Percentiles rank a stretch among this genome's conserved stretches.
These are phyloP conservation scores for Pythium scleroteichum DNA, from an alignment of 352 stramenopile genomes.

Conservation along the genomic window DNA sequence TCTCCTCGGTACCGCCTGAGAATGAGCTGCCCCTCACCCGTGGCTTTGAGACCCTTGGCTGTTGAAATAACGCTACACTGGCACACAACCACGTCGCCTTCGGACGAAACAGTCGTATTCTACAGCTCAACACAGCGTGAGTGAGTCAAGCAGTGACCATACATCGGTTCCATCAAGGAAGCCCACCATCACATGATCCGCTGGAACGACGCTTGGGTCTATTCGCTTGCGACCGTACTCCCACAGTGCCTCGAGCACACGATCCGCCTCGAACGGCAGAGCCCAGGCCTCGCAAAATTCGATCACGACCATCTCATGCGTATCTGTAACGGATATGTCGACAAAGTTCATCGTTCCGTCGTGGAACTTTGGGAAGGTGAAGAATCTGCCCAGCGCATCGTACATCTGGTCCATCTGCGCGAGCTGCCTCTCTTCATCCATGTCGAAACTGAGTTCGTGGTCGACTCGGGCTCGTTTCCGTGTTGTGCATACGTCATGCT, in stretches of 20 bases:
- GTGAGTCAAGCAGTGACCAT: no score
- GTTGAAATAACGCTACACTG: neutral
- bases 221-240: neutral
- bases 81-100: neutral
- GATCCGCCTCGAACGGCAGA: neutral
- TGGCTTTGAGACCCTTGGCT: neutral
- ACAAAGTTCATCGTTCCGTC: neutral
- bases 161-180: no score
- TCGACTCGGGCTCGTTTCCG: neutral
- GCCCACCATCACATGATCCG: neutral
- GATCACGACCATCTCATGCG: neutral
- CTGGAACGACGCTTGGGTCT: neutral
- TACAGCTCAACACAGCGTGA: neutral
- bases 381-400: neutral
- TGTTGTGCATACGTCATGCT: neutral
- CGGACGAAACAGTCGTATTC: slow-evolving; percentile 1
- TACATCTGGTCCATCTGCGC: neutral
- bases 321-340: neutral
- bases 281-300: neutral
- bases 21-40: neutral
- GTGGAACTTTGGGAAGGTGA: neutral
- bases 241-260: neutral
- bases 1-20: neutral
- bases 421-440: neutral
- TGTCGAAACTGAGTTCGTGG: neutral